Evolutionary conservation across 2,329 filamentous ascomycete genomes (phyloP).

Genomic region (Colletotrichum spinosum): DNA sequence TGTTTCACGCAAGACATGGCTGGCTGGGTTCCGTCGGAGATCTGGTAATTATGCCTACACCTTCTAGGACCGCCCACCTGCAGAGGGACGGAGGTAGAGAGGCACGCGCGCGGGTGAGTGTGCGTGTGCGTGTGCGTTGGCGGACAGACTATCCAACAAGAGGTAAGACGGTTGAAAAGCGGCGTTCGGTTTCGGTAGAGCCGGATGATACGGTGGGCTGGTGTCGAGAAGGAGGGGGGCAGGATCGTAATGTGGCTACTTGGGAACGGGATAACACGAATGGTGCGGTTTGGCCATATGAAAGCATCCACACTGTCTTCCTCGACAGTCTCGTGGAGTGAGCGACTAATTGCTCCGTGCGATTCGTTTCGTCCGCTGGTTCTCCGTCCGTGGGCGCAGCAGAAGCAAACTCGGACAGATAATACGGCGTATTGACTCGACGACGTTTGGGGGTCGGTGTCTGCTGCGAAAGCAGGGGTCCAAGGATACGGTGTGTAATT

Average conservation of each 20-base stretch:
- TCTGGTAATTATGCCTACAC: constrained; percentile 30
- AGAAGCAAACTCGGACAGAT: not conserved
- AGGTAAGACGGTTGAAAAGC: not conserved
- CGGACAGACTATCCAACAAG: not conserved
- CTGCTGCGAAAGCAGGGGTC: too few relatives aligned
- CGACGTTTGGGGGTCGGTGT: too few relatives aligned
- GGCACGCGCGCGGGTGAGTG: not conserved
- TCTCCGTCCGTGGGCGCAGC: constrained; percentile 21
- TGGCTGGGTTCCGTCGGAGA: constrained; percentile 15
- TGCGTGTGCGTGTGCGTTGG: constrained; percentile 10
- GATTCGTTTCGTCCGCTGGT: constrained; percentile 16
- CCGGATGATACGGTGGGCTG: constrained; percentile 23
- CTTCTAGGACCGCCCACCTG: constrained; percentile 15
- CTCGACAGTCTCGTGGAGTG: not conserved
- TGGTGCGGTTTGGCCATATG: not conserved
- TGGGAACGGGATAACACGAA: constrained; percentile 16
- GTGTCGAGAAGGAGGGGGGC: constrained; percentile 8
- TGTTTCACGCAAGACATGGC: constrained; percentile 34
- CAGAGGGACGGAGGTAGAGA: constrained; percentile 5
- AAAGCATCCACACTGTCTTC: not conserved
- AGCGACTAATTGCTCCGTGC: constrained; percentile 24
- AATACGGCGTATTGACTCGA: too few relatives aligned
- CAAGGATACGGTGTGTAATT: constrained; percentile 2
- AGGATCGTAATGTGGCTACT: constrained; percentile 27
- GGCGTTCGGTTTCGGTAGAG: constrained; percentile 29